phyloP scores from a whole-genome alignment of 2,329 filamentous ascomycete genomes.

The Pseudocercospora crystallina region DNA sequence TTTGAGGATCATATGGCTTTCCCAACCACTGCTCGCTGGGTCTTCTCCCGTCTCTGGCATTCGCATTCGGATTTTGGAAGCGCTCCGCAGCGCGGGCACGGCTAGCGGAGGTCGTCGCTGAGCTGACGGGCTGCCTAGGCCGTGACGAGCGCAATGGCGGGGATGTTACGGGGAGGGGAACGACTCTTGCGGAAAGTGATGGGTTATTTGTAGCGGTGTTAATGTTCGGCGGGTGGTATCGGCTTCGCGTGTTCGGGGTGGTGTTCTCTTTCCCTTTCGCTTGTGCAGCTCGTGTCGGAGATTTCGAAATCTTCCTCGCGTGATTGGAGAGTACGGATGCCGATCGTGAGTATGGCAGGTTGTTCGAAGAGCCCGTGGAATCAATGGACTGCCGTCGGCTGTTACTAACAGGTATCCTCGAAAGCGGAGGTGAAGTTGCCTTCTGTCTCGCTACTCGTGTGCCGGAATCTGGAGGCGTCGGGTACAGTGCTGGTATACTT shows the following conservation, averaged over 20 bases:
- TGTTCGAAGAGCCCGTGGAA: conserved; percentile 33
- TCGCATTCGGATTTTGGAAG: conserved; percentile 46
- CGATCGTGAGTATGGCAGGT: conserved; percentile 28
- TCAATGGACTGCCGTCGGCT: conserved; percentile 21
- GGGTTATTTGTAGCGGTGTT: conserved; percentile 29
- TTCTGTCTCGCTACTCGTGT: neutral
- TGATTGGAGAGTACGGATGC: conserved; percentile 30
- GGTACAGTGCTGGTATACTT: conserved; percentile 21
- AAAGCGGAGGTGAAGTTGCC: conserved; percentile 16
- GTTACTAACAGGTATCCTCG: conserved; percentile 34
- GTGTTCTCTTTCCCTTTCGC: conserved; percentile 30
- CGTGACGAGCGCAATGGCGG: conserved; percentile 78
- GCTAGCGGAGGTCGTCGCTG: conserved; percentile 70
- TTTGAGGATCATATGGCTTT: conserved; percentile 78
- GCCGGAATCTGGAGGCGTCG: conserved; percentile 28
- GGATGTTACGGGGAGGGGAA: conserved; percentile 70
- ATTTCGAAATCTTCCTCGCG: conserved; percentile 29
- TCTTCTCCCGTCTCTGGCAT: conserved; percentile 36
- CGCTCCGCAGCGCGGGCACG: conserved; percentile 64
- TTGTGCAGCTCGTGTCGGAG: conserved; percentile 28
- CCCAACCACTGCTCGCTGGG: conserved; percentile 61
- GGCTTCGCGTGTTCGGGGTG: conserved; percentile 25
- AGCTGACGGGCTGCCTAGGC: conserved; percentile 75
- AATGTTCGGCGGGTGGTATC: conserved; percentile 37
- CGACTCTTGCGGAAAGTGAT: conserved; percentile 69